A percentile compares a stretch with the other conserved stretches of the same genome.
Evolutionary conservation across 2,329 filamentous ascomycete species (phyloP).

Genomic region (Fusarium austroafricanum): DNA sequence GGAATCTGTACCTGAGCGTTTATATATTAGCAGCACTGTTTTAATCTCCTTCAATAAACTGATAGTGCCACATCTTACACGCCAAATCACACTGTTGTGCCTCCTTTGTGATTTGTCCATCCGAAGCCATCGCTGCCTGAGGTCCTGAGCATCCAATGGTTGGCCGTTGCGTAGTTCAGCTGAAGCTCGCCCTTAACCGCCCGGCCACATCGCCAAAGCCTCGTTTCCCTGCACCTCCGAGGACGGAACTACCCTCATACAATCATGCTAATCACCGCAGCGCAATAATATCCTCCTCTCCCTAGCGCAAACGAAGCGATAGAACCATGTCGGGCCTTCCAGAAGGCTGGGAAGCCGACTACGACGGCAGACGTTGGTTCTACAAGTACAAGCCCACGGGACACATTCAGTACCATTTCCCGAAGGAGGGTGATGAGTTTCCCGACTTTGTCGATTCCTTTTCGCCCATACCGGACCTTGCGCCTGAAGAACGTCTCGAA

Average conservation of each 20-base stretch:
- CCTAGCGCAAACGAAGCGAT: conserved; percentile 15
- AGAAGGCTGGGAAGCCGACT: conserved; percentile 67
- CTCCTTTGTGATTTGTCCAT: conserved; percentile 20
- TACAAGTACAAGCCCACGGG: conserved; percentile 67
- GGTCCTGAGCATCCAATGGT: conserved; percentile 24
- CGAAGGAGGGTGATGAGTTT: conserved; percentile 68
- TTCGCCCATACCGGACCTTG: conserved; percentile 54
- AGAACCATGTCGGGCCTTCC: conserved; percentile 56
- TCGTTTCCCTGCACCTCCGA: conserved; percentile 9
- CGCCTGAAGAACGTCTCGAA: conserved; percentile 65
- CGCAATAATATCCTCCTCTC: conserved; percentile 28
- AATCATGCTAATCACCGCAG: conserved; percentile 27
- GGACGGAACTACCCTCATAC: conserved; percentile 5
- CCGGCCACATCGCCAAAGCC: conserved; percentile 28
- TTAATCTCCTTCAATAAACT: not conserved
- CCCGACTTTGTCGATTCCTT: conserved; percentile 61
- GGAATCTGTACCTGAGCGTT: conserved; percentile 15
- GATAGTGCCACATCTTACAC: not conserved
- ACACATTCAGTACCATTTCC: conserved; percentile 67
- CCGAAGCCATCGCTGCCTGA: conserved; percentile 14
- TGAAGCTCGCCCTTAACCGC: conserved; percentile 27
- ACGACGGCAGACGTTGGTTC: conserved; percentile 68
- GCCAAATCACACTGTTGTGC: not conserved
- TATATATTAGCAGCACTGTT: not conserved
- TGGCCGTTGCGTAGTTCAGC: conserved; percentile 25